Base-by-base conservation (phyloP, 2,329 filamentous ascomycete genomes). In the Proliferodiscus dingleyae region DNA sequence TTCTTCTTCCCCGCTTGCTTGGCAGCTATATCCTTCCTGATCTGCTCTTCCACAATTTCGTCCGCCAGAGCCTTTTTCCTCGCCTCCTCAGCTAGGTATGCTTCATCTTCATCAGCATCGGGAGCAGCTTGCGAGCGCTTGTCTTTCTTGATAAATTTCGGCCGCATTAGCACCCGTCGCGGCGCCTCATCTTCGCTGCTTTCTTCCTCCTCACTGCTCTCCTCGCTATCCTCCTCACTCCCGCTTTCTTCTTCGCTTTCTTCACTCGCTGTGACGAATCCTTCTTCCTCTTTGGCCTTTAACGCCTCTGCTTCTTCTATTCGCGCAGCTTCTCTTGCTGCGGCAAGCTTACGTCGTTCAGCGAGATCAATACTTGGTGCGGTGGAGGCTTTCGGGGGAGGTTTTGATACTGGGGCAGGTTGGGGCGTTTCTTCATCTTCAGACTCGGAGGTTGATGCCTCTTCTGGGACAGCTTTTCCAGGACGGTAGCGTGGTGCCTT, bases 41-140 rank as follows among this genome's bases (percentile, higher is more conserved):
- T 81, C 63, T 97, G 89, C 57, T 90, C 88, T 63, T 95, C 89
- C 11, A 98, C 81, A 8, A 97, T 71, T 46, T 79, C 82, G 63
- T 95, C 85, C 10, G 85, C 80, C 47, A 84, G 80, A 30, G 85
- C 83, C 63, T 84, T 82, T 51, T 79, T 81, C 28, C 80, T 77
- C 2, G 74, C 80, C 46, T 77, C 81, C 47, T 83, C 81, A 37
- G 78, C 77, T 3, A 72, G 67, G 4, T 65, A 59, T 57, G 58
- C 71, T 51, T 69, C 67, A 3, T 67, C 66, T 13, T 71, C 68
- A 10, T 66, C 68, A 40, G 63, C 63, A 0, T 65, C 62, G 2
- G 52, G 62, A 37, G 56, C 43, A 22, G 32, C 43, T 33, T 56
- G 30, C 37, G 55, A 49, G 33, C 80, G 71, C 54, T 80, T 73